A percentile compares a stretch with the other conserved stretches of the same genome.
Evolutionary conservation across 164 flowering plant species (phyloP).

Genomic region (Vitis labrusca): DNA sequence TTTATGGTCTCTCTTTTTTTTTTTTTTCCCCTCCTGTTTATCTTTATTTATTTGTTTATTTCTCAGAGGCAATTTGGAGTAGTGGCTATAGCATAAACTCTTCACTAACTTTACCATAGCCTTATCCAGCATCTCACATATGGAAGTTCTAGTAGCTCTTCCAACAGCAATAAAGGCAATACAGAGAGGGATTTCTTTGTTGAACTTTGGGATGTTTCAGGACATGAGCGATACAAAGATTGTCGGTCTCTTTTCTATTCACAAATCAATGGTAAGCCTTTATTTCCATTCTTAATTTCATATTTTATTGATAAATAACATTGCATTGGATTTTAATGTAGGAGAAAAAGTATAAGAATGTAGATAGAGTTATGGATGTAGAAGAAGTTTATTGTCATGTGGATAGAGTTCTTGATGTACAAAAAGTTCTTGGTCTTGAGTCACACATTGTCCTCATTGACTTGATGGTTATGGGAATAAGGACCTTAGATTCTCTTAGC

Average conservation of each 20-base stretch:
- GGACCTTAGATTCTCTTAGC: too few species aligned
- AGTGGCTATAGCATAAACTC: not conserved
- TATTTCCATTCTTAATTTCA: not conserved
- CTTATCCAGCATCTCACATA: slow-evolving; percentile 65
- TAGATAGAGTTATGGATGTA: too few species aligned
- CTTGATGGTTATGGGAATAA: too few species aligned
- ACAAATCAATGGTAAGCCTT: slow-evolving; percentile 79
- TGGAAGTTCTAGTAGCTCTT: slow-evolving; percentile 82
- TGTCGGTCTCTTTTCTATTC: slow-evolving; percentile 93
- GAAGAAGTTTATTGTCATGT: too few species aligned
- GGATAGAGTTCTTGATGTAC: too few species aligned
- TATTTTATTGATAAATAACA: not conserved
- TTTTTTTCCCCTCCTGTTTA: not conserved
- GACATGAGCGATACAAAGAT: slow-evolving; percentile 92
- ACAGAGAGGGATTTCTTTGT: slow-evolving; percentile 88
- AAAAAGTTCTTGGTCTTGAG: too few species aligned
- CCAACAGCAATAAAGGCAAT: slow-evolving; percentile 72
- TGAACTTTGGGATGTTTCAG: slow-evolving; percentile 97
- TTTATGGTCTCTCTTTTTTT: not conserved
- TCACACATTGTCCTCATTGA: too few species aligned
- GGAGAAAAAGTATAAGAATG: not conserved
- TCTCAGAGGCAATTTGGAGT: not conserved
- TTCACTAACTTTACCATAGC: slow-evolving; percentile 9
- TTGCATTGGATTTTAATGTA: not conserved
- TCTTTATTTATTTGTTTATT: too few species aligned